Base-by-base conservation (phyloP, 2,329 filamentous ascomycete species). In the Scorias spongiosa region DNA sequence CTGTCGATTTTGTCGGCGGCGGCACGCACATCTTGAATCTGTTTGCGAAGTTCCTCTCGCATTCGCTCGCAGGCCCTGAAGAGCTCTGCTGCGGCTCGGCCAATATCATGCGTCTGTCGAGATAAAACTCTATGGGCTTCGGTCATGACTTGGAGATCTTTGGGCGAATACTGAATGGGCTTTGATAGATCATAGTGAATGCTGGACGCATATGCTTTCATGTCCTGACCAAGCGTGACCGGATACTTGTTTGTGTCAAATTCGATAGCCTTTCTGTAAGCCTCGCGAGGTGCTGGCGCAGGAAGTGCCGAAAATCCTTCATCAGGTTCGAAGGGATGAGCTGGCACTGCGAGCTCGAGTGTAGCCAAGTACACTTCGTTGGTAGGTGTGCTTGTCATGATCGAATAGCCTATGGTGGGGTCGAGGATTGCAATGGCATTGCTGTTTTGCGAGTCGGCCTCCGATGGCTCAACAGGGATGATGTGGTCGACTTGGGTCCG, bases 41-140 rank as follows among this genome's bases (percentile, higher is more conserved):
- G 82, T 48, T 78, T 74, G 49, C 67, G 69, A 37, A 87, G 69
- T 55, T 87, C 81, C 14, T 69, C 66, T 53, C 81, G 78, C 20
- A 88, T 68, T 39, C 76, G 70, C 51, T 81, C 74, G 48, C 81
- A 84, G 44, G 78, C 72, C 20, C 78, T 70, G 63, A 87, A 88
- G 5, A 88, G 67, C 53, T 86, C 81, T 1, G 81, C 75, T 1
- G 80, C 82, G 1, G 80, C 82, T 38, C 74, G 66, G 12, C 81
- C 81, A 10, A 88, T 69, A 10, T 69, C 70, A 51, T 81, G 70
- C 0, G 81, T 85, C 60, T 88, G 81, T 9, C 74, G 71, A 48
- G 77, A 77, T 5, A 88, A 67, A 5, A 83, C 67, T 55, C 81
- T 78, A 59, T 89, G 84, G 0, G 78, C 77, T 46, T 84, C 77